Evolutionary conservation across 805 yeast genomes (phyloP).

Genomic region (Metschnikowia kunwiensis): DNA sequence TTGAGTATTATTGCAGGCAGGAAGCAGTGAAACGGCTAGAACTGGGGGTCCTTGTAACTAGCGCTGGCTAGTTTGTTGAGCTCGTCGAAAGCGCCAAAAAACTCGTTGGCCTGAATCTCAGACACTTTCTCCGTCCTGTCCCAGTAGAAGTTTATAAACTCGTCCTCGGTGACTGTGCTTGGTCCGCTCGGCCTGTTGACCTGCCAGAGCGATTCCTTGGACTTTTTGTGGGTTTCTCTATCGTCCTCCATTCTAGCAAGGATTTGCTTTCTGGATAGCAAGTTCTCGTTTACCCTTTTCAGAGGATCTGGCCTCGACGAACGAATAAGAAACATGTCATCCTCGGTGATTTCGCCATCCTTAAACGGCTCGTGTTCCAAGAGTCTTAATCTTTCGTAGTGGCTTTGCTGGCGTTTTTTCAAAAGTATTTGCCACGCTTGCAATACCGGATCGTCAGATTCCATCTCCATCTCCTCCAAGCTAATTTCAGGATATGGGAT

Average conservation of each 20-base stretch:
- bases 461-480: conserved; percentile 20
- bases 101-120: conserved; percentile 42
- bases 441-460: conserved; percentile 28
- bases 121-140: conserved; percentile 43
- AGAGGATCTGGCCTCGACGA: conserved; percentile 26
- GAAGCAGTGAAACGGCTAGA: conserved; percentile 16
- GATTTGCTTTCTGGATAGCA: conserved; percentile 49
- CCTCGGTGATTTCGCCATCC: conserved; percentile 20
- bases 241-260: conserved; percentile 86
- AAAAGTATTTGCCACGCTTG: conserved; percentile 48
- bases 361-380: conserved; percentile 29
- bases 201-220: conserved; percentile 79
- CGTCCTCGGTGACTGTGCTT: conserved; percentile 36
- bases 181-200: conserved; percentile 46
- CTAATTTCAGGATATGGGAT: conserved; percentile 34
- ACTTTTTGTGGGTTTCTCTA: conserved; percentile 82
- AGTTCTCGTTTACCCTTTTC: conserved; percentile 21
- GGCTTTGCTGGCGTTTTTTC: conserved; percentile 47
- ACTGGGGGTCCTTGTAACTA: conserved; percentile 49
- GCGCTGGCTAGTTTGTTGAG: conserved; percentile 51
- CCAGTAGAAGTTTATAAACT: conserved; percentile 47
- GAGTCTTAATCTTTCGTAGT: conserved; percentile 46
- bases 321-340: conserved; percentile 20
- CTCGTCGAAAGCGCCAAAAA: conserved; percentile 49
- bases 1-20: conserved; percentile 46